Conservation (phyloP, 352 stramenopile genomes). For the Phytophthora sp. region DNA sequence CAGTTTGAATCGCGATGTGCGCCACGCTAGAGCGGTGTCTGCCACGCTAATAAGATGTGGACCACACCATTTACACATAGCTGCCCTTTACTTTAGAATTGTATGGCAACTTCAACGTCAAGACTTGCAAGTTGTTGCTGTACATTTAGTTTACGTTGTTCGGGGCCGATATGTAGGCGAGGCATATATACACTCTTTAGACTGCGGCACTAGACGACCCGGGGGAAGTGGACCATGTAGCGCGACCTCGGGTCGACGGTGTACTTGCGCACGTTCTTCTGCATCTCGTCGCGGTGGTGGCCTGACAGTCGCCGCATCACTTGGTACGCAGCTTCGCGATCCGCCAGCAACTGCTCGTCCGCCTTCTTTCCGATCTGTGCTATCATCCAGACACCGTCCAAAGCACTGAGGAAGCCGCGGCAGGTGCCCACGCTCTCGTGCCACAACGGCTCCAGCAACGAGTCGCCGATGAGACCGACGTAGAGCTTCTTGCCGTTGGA, state of each 20-base stretch:
- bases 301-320: conserved; percentile 65
- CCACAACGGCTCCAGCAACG: conserved; percentile 82
- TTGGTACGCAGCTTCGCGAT: conserved; percentile 67
- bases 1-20: too few relatives aligned
- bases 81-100: too few relatives aligned
- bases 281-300: conserved; percentile 59
- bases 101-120: conserved; percentile 7
- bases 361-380: conserved; percentile 59
- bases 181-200: too few relatives aligned
- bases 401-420: conserved; percentile 71
- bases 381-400: conserved; percentile 77
- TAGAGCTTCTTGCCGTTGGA: conserved; percentile 73
- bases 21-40: too few relatives aligned
- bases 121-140: too few relatives aligned
- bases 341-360: conserved; percentile 69
- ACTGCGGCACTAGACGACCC: conserved; percentile 37
- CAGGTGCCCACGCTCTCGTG: conserved; percentile 72
- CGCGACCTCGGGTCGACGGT: conserved; percentile 65
- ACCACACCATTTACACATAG: too few relatives aligned
- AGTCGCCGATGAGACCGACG: conserved; percentile 74
- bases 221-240: conserved; percentile 65
- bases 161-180: too few relatives aligned
- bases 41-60: too few relatives aligned
- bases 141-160: background rate
- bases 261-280: conserved; percentile 83